These are phyloP conservation scores for Penstemon eatonii DNA, from an alignment of 257 asterid species.

Conservation along the genomic window DNA sequence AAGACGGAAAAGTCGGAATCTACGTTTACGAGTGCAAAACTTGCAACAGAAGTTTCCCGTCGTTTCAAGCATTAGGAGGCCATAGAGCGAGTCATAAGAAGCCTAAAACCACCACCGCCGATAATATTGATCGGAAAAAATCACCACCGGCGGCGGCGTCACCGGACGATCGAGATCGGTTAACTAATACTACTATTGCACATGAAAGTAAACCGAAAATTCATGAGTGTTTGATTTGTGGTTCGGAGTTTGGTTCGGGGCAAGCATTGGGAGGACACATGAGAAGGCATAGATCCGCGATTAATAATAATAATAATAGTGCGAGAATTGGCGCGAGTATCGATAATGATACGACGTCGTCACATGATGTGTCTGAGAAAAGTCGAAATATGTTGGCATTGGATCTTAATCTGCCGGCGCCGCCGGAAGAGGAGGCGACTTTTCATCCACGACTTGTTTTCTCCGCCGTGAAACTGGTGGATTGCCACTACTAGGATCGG, in stretches of 20 bases:
- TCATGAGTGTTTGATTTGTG: slow-evolving; percentile 83
- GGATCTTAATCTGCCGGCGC: slow-evolving; percentile 86
- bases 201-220: slow-evolving; percentile 41
- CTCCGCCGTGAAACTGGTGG: slow-evolving; percentile 66
- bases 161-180: too few relatives aligned
- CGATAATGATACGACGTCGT: slow-evolving; percentile 20
- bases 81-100: slow-evolving; percentile 87
- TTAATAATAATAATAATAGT: background rate
- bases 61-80: slow-evolving; percentile 90
- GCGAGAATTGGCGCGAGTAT: slow-evolving; percentile 20
- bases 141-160: too few relatives aligned
- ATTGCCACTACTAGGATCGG: slow-evolving; percentile 54
- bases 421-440: slow-evolving; percentile 47
- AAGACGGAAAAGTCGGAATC: slow-evolving; percentile 45
- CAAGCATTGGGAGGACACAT: slow-evolving; percentile 95
- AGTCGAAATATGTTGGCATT: slow-evolving; percentile 42
- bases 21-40: slow-evolving; percentile 79
- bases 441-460: slow-evolving; percentile 39
- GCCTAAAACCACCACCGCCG: slow-evolving; percentile 40
- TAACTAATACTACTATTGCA: background rate
- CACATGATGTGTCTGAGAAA: slow-evolving; percentile 35
- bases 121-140: slow-evolving; percentile 33
- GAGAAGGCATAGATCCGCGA: slow-evolving; percentile 71
- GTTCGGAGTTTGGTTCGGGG: slow-evolving; percentile 77
- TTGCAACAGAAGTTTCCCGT: slow-evolving; percentile 68